These are phyloP conservation scores for Trichoderma virens DNA, from an alignment of 495 filamentous ascomycete genomes.

Conservation along the genomic window DNA sequence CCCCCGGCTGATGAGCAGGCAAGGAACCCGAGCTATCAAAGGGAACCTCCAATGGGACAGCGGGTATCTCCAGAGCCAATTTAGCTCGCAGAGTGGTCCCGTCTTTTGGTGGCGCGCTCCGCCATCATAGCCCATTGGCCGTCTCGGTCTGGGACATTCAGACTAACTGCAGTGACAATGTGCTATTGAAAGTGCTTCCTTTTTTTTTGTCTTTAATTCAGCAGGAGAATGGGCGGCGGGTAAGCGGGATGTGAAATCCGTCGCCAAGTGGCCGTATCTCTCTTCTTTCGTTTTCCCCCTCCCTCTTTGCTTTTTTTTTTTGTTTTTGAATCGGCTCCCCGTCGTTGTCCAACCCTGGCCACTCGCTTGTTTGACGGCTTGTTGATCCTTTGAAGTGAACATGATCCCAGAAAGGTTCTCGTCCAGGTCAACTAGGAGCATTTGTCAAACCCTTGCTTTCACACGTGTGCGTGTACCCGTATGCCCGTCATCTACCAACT, in stretches of 20 bases:
- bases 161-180: neutral
- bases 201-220: no score
- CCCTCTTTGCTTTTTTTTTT: neutral
- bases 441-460: neutral
- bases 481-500: conserved; percentile 3
- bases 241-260: neutral
- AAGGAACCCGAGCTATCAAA: neutral
- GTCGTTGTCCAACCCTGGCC: no score
- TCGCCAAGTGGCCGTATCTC: no score
- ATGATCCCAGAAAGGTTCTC: neutral
- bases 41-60: neutral
- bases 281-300: neutral
- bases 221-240: neutral
- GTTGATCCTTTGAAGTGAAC: neutral
- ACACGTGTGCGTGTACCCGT: neutral
- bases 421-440: neutral
- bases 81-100: conserved; percentile 1
- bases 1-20: neutral
- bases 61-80: conserved; percentile 5
- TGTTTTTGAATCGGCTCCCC: no score
- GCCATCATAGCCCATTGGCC: neutral
- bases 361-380: no score
- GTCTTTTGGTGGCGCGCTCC: neutral
- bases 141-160: neutral
- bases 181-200: no score